A percentile compares a stretch with the other conserved stretches of the same genome.
Evolutionary conservation across 176 grass and related monocot species (phyloP).

Genomic region (Rhynchospora pubera): DNA sequence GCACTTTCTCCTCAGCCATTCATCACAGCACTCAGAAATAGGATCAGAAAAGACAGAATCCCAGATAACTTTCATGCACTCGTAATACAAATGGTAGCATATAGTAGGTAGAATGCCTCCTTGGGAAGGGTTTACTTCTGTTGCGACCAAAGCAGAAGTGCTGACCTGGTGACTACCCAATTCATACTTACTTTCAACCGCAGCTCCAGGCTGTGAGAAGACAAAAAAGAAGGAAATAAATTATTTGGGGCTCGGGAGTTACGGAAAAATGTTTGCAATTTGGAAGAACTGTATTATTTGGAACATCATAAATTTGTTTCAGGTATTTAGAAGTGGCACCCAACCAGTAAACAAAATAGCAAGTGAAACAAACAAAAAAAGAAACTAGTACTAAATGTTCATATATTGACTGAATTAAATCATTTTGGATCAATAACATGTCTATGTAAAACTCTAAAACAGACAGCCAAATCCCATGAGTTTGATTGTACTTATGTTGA

Average conservation of each 20-base stretch:
- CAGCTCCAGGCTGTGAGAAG: background rate
- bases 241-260: background rate
- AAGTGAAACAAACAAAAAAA: background rate
- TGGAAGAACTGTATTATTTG: background rate
- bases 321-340: background rate
- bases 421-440: background rate
- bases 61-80: conserved; percentile 76
- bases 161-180: background rate
- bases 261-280: background rate
- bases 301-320: background rate
- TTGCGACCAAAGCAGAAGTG: background rate
- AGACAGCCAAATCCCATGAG: no score
- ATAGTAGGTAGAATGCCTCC: conserved; percentile 32
- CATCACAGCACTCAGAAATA: conserved; percentile 50
- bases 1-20: conserved; percentile 55
- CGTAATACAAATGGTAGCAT: conserved; percentile 50
- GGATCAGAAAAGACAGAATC: conserved; percentile 48
- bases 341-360: background rate
- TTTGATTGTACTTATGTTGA: background rate
- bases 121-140: conserved; percentile 4
- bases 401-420: background rate
- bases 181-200: background rate
- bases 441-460: no score
- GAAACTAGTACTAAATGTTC: background rate
- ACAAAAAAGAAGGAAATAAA: background rate